Evolutionary conservation across 352 stramenopile genomes (phyloP).

Genomic region (Phytophthora kernoviae): DNA sequence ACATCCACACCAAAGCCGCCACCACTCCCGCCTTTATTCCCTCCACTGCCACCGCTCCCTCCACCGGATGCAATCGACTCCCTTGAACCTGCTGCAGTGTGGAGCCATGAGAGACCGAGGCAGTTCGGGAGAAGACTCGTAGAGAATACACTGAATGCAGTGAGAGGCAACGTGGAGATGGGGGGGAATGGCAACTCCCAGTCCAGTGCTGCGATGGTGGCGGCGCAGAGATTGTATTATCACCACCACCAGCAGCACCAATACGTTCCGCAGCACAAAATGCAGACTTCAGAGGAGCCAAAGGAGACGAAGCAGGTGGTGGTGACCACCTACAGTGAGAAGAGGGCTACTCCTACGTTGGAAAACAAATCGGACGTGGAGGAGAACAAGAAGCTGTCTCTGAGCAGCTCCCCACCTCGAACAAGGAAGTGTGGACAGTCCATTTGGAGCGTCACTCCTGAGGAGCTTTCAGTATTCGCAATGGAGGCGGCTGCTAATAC

Average conservation of each 20-base stretch:
- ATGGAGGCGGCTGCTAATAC: slow-evolving; percentile 15
- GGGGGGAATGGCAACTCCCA: slow-evolving; percentile 8
- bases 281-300: background rate
- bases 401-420: background rate
- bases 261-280: slow-evolving; percentile 11
- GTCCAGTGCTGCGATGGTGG: background rate
- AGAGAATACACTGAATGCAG: slow-evolving; percentile 3
- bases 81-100: slow-evolving; percentile 2
- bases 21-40: slow-evolving; percentile 3
- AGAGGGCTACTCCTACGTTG: background rate
- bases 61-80: slow-evolving; percentile 16
- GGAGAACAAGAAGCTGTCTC: background rate
- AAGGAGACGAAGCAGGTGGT: background rate
- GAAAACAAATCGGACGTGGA: background rate
- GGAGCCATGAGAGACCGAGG: slow-evolving; percentile 8
- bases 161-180: background rate
- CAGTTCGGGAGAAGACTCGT: slow-evolving; percentile 14
- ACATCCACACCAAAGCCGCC: background rate
- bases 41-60: slow-evolving; percentile 27
- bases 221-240: slow-evolving; percentile 8
- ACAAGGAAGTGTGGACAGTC: slow-evolving; percentile 10
- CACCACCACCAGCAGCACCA: slow-evolving; percentile 22
- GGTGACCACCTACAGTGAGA: background rate
- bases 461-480: slow-evolving; percentile 33
- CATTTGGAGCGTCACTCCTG: slow-evolving; percentile 42